phyloP scores from a whole-genome alignment of 176 grass and related monocot species.

The barley (Hordeum vulgare) region MorexV3_pseudomolecules_assembly NC_058521.1:14782548-14783047 shows the following conservation, averaged over 20 bases:
- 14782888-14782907: not conserved
- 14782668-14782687: slow-evolving; percentile 15
- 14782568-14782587: too few species aligned
- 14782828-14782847: not conserved
- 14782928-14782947: not conserved
- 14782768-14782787: slow-evolving; percentile 10
- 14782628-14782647: not conserved
- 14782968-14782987: not conserved
- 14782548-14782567: too few species aligned
- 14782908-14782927: not conserved
- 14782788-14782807: slow-evolving; percentile 32
- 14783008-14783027: not conserved
- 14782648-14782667: too few species aligned
- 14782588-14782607: not conserved
- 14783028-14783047: not conserved
- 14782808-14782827: not conserved
- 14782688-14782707: not conserved
- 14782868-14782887: not conserved
- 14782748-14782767: not conserved
- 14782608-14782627: not conserved
- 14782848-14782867: slow-evolving; percentile 5
- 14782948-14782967: not conserved
- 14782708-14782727: not conserved
- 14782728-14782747: not conserved
- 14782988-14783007: too few species aligned